phyloP scores from a whole-genome alignment of 495 filamentous ascomycete genomes.

The Pseudoneurospora amorphoporcata region DNA sequence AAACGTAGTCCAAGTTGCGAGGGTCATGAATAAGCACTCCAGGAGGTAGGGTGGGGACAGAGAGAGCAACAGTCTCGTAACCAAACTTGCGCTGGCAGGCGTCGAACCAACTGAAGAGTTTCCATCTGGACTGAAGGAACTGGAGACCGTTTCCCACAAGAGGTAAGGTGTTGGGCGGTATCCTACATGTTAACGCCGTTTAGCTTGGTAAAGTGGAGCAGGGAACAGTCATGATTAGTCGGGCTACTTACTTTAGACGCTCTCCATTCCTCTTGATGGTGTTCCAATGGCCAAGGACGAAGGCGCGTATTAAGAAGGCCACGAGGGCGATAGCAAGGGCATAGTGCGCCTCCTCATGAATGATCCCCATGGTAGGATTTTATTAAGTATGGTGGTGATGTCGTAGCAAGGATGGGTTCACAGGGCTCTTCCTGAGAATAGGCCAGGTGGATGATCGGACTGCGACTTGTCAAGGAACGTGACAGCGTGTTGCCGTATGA shows the following conservation, averaged over 20 bases:
- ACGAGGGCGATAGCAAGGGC: slow-evolving; percentile 6
- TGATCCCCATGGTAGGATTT: slow-evolving; percentile 8
- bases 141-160: slow-evolving; percentile 48
- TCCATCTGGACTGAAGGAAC: slow-evolving; percentile 45
- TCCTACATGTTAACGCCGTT: slow-evolving; percentile 11
- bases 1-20: slow-evolving; percentile 46
- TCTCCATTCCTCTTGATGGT: slow-evolving; percentile 18
- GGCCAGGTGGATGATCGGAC: neutral
- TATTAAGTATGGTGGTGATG: neutral
- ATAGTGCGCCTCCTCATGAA: slow-evolving; percentile 9
- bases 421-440: neutral
- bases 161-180: slow-evolving; percentile 46
- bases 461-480: neutral
- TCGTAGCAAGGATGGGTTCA: neutral
- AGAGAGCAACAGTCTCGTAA: slow-evolving; percentile 45
- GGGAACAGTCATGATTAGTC: neutral
- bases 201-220: too few relatives aligned
- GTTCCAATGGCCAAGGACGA: slow-evolving; percentile 4
- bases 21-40: slow-evolving; percentile 51
- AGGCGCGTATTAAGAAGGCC: slow-evolving; percentile 10
- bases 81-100: slow-evolving; percentile 43
- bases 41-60: slow-evolving; percentile 46
- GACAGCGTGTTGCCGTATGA: neutral
- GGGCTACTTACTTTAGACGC: slow-evolving; percentile 11
- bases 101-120: slow-evolving; percentile 50